These are phyloP conservation scores for Scutellaria baicalensis DNA, from an alignment of 257 asterid genomes.

Conservation along the genomic window DNA sequence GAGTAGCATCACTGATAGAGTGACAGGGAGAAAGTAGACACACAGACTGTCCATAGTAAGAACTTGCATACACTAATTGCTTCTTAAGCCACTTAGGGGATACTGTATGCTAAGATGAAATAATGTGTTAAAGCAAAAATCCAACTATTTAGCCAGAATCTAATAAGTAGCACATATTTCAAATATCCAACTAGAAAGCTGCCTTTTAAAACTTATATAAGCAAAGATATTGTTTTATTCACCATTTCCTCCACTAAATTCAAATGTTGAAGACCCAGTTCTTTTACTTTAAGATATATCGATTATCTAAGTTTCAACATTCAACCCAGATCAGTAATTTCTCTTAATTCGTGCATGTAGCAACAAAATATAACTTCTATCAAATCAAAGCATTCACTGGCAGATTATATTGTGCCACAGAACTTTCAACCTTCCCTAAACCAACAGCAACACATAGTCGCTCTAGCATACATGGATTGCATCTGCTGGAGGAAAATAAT, in stretches of 20 bases:
- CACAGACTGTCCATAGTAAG: not conserved
- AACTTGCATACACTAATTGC: not conserved
- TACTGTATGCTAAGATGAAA: not conserved
- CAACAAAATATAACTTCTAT: not conserved
- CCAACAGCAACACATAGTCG: not conserved
- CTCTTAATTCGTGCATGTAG: not conserved
- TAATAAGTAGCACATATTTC: not conserved
- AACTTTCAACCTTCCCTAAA: not conserved
- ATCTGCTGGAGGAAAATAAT: not conserved
- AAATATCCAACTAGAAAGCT: not conserved
- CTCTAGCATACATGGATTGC: not conserved
- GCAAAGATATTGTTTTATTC: not conserved
- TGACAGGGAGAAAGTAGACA: not conserved
- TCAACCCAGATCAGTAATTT: not conserved
- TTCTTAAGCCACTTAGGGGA: not conserved
- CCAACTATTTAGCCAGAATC: not conserved
- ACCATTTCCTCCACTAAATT: not conserved
- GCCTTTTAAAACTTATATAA: not conserved
- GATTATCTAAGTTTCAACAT: not conserved
- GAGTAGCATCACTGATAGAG: conserved; percentile 1
- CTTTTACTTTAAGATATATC: not conserved
- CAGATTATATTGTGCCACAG: not conserved
- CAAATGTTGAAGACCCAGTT: not conserved
- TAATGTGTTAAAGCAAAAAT: not conserved
- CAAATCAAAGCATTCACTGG: not conserved